Conservation (phyloP, 2,329 filamentous ascomycete species). For the Exophiala oligosperma region DNA sequence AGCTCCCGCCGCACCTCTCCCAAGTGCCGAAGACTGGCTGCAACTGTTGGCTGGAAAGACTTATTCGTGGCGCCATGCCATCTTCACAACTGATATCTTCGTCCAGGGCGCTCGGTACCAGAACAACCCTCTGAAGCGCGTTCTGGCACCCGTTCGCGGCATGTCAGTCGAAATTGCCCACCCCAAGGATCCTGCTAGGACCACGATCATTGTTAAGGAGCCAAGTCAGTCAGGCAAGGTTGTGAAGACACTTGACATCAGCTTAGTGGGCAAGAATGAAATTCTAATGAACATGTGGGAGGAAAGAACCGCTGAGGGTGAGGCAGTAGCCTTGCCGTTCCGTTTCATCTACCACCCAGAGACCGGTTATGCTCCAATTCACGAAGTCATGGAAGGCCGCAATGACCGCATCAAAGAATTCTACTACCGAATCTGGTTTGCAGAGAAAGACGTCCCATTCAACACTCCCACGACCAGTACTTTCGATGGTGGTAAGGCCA, state of each 20-base stretch:
- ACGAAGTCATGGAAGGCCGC: conserved; percentile 91
- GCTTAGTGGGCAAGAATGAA: conserved; percentile 71
- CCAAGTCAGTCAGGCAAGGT: conserved; percentile 83
- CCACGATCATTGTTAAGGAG: conserved; percentile 82
- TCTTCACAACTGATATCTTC: conserved; percentile 90
- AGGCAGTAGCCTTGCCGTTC: conserved; percentile 78
- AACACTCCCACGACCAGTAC: conserved; percentile 80
- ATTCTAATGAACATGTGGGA: conserved; percentile 91
- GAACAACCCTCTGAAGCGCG: conserved; percentile 90
- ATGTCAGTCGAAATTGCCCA: conserved; percentile 85
- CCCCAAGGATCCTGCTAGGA: conserved; percentile 80
- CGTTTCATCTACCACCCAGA: conserved; percentile 93
- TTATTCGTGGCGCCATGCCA: conserved; percentile 91
- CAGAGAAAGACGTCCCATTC: conserved; percentile 77
- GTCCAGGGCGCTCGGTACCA: conserved; percentile 96
- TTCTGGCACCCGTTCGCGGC: conserved; percentile 82
- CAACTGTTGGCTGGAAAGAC: conserved; percentile 80
- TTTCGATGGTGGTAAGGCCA: conserved; percentile 86
- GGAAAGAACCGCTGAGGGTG: conserved; percentile 81
- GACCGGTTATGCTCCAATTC: conserved; percentile 94
- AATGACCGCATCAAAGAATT: conserved; percentile 99
- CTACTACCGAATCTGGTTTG: conserved; percentile 98
- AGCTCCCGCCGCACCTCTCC: conserved; percentile 71
- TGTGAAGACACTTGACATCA: conserved; percentile 84
- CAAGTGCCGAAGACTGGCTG: conserved; percentile 80